phyloP scores from a whole-genome alignment of 768 basidiomycete genomes.

The Solioccasus polychromus region DNA sequence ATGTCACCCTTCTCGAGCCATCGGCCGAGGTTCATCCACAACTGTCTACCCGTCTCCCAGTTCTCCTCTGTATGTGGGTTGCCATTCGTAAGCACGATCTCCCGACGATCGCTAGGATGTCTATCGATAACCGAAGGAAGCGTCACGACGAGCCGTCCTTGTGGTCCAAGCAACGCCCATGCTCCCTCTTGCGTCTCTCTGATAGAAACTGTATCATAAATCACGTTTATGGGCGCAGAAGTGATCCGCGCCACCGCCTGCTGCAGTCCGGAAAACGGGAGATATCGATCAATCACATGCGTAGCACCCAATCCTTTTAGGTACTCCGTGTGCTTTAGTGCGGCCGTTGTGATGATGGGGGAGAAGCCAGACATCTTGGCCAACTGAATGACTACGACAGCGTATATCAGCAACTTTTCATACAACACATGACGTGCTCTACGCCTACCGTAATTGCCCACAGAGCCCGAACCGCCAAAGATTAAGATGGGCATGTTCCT shows the following conservation, averaged over 20 bases:
- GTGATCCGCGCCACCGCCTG: conserved; percentile 38
- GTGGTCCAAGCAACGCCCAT: conserved; percentile 35
- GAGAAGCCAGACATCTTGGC: conserved; percentile 41
- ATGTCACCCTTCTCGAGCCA: conserved; percentile 34
- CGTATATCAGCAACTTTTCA: conserved; percentile 15
- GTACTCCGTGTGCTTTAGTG: conserved; percentile 34
- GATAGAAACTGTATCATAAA: conserved; percentile 38
- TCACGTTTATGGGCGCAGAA: conserved; percentile 31
- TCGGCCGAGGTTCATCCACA: conserved; percentile 26
- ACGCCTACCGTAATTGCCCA: conserved; percentile 47
- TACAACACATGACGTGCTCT: conserved; percentile 3
- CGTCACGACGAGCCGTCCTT: conserved; percentile 36
- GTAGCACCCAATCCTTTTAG: conserved; percentile 35
- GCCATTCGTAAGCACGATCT: conserved; percentile 31
- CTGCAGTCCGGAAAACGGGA: conserved; percentile 27
- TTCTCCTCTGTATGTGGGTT: conserved; percentile 34
- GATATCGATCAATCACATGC: conserved; percentile 34
- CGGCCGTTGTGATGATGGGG: conserved; percentile 33
- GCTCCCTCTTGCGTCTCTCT: conserved; percentile 39
- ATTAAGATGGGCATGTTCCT: conserved; percentile 44
- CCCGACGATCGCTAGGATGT: conserved; percentile 24
- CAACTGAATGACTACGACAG: conserved; percentile 35
- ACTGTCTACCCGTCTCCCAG: conserved; percentile 31
- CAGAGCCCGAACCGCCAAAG: conserved; percentile 46
- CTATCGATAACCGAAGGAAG: conserved; percentile 32